Evolutionary conservation across 257 asterid genomes (phyloP).

Genomic region (Vinca minor): DNA sequence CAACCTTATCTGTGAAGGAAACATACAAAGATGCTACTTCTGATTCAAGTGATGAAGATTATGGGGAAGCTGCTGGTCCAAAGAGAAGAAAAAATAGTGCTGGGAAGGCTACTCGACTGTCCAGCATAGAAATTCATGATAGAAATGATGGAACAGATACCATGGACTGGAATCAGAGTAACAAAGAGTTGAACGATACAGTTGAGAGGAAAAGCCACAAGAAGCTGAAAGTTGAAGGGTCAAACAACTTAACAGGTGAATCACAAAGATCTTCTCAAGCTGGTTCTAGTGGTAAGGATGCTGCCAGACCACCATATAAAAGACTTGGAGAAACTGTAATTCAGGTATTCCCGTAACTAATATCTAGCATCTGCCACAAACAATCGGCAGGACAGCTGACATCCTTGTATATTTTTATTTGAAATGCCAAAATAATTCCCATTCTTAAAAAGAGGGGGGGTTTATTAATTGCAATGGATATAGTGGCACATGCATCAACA

Average conservation of each 20-base stretch:
- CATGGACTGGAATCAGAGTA: conserved; percentile 23
- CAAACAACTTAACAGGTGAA: conserved; percentile 14
- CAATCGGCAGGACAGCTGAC: too few species aligned
- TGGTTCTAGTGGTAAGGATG: conserved; percentile 38
- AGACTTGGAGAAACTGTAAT: conserved; percentile 55
- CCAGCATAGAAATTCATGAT: conserved; percentile 23
- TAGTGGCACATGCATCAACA: too few species aligned
- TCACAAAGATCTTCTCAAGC: conserved; percentile 16
- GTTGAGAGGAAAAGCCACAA: conserved; percentile 20
- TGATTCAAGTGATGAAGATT: conserved; percentile 92
- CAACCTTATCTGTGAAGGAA: conserved; percentile 42
- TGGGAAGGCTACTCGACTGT: conserved; percentile 27
- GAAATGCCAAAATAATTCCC: too few species aligned
- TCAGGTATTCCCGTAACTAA: conserved; percentile 45
- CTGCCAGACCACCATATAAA: conserved; percentile 27
- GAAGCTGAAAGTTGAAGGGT: conserved; percentile 22
- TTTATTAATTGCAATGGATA: too few species aligned
- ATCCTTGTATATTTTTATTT: too few species aligned
- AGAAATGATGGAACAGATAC: conserved; percentile 14
- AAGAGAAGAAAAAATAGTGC: conserved; percentile 40
- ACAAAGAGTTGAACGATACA: conserved; percentile 17
- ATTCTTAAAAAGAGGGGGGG: too few species aligned
- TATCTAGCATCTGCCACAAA: background rate
- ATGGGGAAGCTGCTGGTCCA: conserved; percentile 33
- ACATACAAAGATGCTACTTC: conserved; percentile 64